phyloP scores from a whole-genome alignment of 768 basidiomycete species.

The Termitomyces titanicus region DNA sequence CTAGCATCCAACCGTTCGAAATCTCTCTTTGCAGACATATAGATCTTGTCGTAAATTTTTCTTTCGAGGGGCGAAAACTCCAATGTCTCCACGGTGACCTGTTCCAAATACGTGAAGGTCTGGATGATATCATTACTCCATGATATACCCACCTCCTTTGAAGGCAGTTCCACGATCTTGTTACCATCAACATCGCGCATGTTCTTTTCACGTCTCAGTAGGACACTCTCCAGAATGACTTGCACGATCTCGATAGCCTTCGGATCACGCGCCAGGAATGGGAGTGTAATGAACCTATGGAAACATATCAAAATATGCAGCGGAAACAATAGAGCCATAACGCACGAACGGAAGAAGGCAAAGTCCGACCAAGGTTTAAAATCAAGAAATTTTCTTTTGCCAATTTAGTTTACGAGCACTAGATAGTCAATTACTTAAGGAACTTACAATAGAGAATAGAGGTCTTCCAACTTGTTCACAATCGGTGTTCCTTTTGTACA shows the following conservation, averaged over 20 bases:
- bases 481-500: constrained; percentile 75
- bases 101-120: constrained; percentile 2
- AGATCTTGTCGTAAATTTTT: constrained; percentile 88
- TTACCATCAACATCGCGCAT: constrained; percentile 88
- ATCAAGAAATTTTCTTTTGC: constrained; percentile 66
- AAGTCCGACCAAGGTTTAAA: constrained; percentile 81
- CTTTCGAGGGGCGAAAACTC: constrained; percentile 78
- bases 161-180: constrained; percentile 82
- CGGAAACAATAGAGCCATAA: constrained; percentile 3
- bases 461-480: constrained; percentile 88
- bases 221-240: constrained; percentile 84
- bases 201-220: constrained; percentile 88
- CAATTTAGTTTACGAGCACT: background rate
- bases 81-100: constrained; percentile 72
- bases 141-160: constrained; percentile 60
- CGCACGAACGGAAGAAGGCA: constrained; percentile 86
- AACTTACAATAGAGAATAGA: constrained; percentile 75
- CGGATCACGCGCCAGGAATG: constrained; percentile 87
- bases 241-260: constrained; percentile 95
- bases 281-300: constrained; percentile 80
- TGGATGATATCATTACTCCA: background rate
- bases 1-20: constrained; percentile 80
- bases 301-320: constrained; percentile 1
- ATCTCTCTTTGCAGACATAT: constrained; percentile 69
- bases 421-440: background rate